Base-by-base conservation (phyloP, 352 stramenopile genomes). In the Blastocystis sp. region DNA sequence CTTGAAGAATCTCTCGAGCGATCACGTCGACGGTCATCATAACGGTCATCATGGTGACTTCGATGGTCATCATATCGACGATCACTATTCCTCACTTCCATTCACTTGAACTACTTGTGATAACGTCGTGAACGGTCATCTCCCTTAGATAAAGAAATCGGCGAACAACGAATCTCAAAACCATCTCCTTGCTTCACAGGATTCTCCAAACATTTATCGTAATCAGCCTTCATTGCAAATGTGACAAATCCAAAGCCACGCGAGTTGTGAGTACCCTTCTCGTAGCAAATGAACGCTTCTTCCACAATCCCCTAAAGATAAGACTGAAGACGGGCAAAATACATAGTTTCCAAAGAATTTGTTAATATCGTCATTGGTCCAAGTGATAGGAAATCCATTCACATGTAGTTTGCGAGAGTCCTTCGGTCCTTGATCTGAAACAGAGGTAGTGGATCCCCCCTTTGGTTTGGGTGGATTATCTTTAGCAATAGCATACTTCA, bases 171-270 rank as follows among this genome's bases (percentile, higher is more conserved):
- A 32, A 80, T 27, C 7, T 51, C 46, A 49, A 80, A 80, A 6
- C 69, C 69, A 24, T 80, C 69, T 32, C 46, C 69, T 35, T 9
- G 35, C 12, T 27, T 51, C 3, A 32, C 37, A 9, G 37, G 11
- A 61, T 27, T 51, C 27, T 80, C 69, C 51, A 80, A 37, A 63
- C 39, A 42, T n/a, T 80, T 80, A 32, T 80, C 69, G 43, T 63
- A 80, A 43, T 80, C 69, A 27, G 49, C 21, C 46, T 80, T 80
- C 16, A 42, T 59, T 32, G 39, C 69, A 39, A 80, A 80, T 6
- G 69, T 80, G 4, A 80, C 69, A 49, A 80, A 80, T 32, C 69
- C 69, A 35, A 80, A 80, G 4, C 69, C 69, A 52, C 69, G 69
- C 9, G 69, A 80, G 2, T 42, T 80, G 14, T 63, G 69, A 46